Evolutionary conservation across 768 basidiomycete species (phyloP).

Genomic region (Auriscalpium orientale): DNA sequence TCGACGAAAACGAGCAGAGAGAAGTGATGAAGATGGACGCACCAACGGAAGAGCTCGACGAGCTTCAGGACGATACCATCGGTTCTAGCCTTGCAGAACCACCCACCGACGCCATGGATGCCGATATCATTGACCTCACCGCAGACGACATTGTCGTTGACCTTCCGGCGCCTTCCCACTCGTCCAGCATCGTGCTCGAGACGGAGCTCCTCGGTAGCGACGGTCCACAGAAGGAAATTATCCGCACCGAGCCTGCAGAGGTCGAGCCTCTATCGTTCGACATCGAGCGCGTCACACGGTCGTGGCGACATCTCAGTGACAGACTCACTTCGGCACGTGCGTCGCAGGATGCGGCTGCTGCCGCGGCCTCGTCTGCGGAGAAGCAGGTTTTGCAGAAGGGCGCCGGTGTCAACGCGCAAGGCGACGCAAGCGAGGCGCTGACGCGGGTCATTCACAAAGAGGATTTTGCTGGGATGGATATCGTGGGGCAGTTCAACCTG

Average conservation of each 20-base stretch:
- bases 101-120: neutral
- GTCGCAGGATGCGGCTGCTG: neutral
- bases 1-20: constrained; percentile 10
- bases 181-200: neutral
- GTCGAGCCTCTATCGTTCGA: constrained; percentile 27
- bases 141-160: neutral
- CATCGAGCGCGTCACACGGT: constrained; percentile 21
- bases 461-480: constrained; percentile 79
- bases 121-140: constrained; percentile 1
- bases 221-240: constrained; percentile 1
- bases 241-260: constrained; percentile 7
- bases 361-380: neutral
- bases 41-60: neutral
- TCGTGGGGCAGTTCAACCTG: constrained; percentile 92
- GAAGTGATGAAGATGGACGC: neutral
- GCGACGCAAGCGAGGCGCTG: constrained; percentile 61
- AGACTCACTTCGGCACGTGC: neutral
- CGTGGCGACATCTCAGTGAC: constrained; percentile 16
- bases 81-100: neutral
- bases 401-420: constrained; percentile 26
- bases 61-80: neutral
- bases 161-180: neutral
- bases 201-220: neutral
- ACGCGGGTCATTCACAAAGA: constrained; percentile 79
- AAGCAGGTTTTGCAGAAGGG: neutral